Base-by-base conservation (phyloP, 1,139 yeast genomes). In the Wickerhamiella infanticola region DNA sequence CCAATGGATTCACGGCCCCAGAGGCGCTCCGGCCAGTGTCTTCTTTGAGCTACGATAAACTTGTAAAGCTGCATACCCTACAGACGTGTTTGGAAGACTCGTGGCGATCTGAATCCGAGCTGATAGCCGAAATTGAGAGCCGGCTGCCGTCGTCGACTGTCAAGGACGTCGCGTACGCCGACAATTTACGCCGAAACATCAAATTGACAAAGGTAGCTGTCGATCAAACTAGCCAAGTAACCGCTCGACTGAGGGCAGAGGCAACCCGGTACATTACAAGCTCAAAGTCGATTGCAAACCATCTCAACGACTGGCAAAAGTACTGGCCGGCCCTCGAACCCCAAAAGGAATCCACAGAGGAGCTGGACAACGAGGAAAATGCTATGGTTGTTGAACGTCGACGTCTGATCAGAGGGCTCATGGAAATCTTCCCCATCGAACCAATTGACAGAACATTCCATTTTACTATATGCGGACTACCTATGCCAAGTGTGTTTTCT, bases 61-160 rank as follows among this genome's bases (percentile, higher is more conserved):
- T 70, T 4, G 68, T 72, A 68, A 72, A 69, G 47, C 50, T 73
- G 46, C 68, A 68, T 50, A 70, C 71, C 36, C 55, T 70, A 7
- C 67, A 69, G 41, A 57, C 63, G 24, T 68, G 73, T 47, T 61
- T 70, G 6, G 60, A 58, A 26, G 75, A 72, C 49, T 53, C 63
- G 33, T 54, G 55, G 42, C 44, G 40, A 5, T 58, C 67, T 3
- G 64, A 61, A n/a, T 42, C 38, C 18, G 41, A 41, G 6, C 51
- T 60, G n/a, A 29, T 44, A 8, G 36, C 27, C 6, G 48, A 51
- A 13, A 50, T 53, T 25, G 47, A 49, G 39, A 4, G 6, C 18
- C 24, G 41, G 13, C 23, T 51, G 4, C 46, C 44, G 11, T 23
- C 18, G 3, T 39, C 51, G 26, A 24, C 43, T 8, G 37, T 42